phyloP scores from a whole-genome alignment of 345 rosid species.

The Hypericum perforatum region DNA sequence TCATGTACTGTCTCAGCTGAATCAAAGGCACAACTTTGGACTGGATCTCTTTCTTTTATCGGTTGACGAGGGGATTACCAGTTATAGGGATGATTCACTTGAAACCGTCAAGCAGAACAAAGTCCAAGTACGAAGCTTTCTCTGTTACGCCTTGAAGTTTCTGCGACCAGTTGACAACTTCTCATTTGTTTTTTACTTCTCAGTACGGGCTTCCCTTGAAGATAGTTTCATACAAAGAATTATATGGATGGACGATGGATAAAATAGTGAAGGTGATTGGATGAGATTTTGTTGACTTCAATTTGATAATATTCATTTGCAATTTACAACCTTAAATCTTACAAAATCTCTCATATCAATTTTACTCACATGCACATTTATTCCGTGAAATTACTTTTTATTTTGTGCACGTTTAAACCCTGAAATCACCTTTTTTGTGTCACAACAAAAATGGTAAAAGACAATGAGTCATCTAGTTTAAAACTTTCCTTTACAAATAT shows the following conservation, averaged over 20 bases:
- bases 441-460: too few relatives aligned
- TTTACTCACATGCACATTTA: too few relatives aligned
- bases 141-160: not conserved
- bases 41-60: slow-evolving; percentile 79
- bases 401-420: too few relatives aligned
- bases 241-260: slow-evolving; percentile 99
- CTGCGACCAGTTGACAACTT: not conserved
- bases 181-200: not conserved
- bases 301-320: too few relatives aligned
- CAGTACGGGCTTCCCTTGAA: slow-evolving; percentile 85
- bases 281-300: too few relatives aligned
- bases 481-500: too few relatives aligned
- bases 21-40: slow-evolving; percentile 57
- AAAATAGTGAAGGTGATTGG: slow-evolving; percentile 95
- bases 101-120: slow-evolving; percentile 90
- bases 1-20: slow-evolving; percentile 68
- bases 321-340: too few relatives aligned
- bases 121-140: slow-evolving; percentile 40
- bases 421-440: too few relatives aligned
- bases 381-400: too few relatives aligned
- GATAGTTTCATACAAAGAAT: slow-evolving; percentile 88
- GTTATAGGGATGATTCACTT: slow-evolving; percentile 88
- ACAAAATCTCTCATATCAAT: too few relatives aligned
- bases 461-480: too few relatives aligned
- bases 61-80: slow-evolving; percentile 83